Evolutionary conservation across 2,329 filamentous ascomycete genomes (phyloP).

Genomic region (Graphilbum ipis-grandicollis): DNA sequence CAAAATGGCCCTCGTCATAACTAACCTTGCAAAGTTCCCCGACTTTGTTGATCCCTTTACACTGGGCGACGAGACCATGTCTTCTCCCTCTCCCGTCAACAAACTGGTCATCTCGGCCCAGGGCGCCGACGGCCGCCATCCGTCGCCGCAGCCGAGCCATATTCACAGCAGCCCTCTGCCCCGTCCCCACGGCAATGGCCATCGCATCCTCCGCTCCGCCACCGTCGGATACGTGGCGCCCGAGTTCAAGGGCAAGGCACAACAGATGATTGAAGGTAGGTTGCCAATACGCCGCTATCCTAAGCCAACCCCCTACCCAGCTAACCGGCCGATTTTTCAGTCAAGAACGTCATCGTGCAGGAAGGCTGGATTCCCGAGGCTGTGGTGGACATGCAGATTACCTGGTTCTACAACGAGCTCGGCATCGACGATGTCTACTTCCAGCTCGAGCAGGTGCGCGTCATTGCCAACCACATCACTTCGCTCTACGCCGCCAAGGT

Average conservation of each 20-base stretch:
- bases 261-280: conserved; percentile 72
- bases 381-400: conserved; percentile 70
- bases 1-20: conserved; percentile 11
- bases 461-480: conserved; percentile 85
- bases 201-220: conserved; percentile 67
- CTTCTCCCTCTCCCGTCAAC: conserved; percentile 11
- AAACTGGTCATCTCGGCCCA: conserved; percentile 14
- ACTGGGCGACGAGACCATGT: conserved; percentile 15
- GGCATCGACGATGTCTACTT: conserved; percentile 98
- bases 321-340: no score
- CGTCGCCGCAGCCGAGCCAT: conserved; percentile 79
- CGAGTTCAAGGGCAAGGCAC: conserved; percentile 79
- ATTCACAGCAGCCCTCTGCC: conserved; percentile 51
- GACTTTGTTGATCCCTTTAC: conserved; percentile 16
- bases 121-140: conserved; percentile 37
- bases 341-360: conserved; percentile 62
- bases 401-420: conserved; percentile 95
- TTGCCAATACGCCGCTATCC: not conserved
- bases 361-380: conserved; percentile 74
- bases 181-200: conserved; percentile 37
- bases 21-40: conserved; percentile 18
- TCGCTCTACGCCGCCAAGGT: conserved; percentile 95
- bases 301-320: no score
- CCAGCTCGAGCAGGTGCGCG: conserved; percentile 68
- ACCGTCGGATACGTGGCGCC: conserved; percentile 90